Base-by-base conservation (phyloP, 345 rosid genomes). In the Camelina neglecta region DNA sequence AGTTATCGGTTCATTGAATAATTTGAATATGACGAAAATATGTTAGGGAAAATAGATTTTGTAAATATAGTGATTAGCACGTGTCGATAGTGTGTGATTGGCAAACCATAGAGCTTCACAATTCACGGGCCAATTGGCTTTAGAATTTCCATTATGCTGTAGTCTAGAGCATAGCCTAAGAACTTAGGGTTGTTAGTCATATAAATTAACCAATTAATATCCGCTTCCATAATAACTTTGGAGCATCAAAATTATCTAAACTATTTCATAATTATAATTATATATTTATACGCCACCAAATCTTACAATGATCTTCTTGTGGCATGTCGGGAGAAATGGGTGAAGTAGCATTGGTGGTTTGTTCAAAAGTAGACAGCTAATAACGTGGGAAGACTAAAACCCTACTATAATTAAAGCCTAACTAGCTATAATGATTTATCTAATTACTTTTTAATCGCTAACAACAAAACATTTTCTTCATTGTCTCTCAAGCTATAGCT, bases 291-390 rank as follows among this genome's bases (percentile, higher is more conserved):
- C 20, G 62, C 77, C 64, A 72, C 68, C 80, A 65, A 71, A 72
- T 72, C 77, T 66, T 63, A 49, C 64, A 78, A 51, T 60, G 69
- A 72, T 78, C 64, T 72, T 72, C 77, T 60, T 72, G 68, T 66
- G 58, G 64, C 69, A 67, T 72, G 77, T 78, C 74, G 81, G 79
- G 81, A 51, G 53, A 72, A 59, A 78, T 44, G 77, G 74, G 81
- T 60, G 58, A 51, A 72, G 64, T 73, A 60, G 54, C 69, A 44
- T 70, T 67, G 60, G 67, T 61, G 60, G 81, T 78, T 78, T 73
- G 78, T 60, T 72, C 38, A 60, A 73, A 78, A 78, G 74, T 73
- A 67, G 78, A 67, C 81, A 73, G 65, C 74, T 63, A 35, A 78
- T 78, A 78, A 78, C 41, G 58, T 73, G 73, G 54, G 33, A 62